phyloP scores from a whole-genome alignment of 2,329 filamentous ascomycete species.

The Macrophomina phaseolina region DNA sequence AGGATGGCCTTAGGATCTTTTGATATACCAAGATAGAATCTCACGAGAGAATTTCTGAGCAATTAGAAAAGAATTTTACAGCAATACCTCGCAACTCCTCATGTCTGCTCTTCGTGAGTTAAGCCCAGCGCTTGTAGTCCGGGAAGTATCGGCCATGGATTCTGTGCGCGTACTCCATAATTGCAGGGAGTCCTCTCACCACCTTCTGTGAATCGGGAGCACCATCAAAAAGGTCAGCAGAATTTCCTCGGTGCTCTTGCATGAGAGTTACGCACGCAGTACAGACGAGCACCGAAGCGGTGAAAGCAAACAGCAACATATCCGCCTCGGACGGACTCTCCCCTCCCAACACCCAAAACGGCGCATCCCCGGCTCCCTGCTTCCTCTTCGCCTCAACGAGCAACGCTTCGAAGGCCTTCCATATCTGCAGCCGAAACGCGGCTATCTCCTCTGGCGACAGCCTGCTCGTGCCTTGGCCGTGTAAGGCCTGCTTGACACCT shows the following conservation, averaged over 20 bases:
- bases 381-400: slow-evolving; percentile 47
- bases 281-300: slow-evolving; percentile 59
- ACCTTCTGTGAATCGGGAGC: slow-evolving; percentile 54
- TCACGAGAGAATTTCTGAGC: background rate
- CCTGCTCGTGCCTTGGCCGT: slow-evolving; percentile 63
- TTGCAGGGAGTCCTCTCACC: slow-evolving; percentile 53
- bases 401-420: slow-evolving; percentile 57
- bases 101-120: background rate
- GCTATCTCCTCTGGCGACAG: slow-evolving; percentile 58
- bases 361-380: slow-evolving; percentile 34
- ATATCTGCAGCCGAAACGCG: slow-evolving; percentile 56
- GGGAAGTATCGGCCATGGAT: slow-evolving; percentile 65
- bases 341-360: slow-evolving; percentile 65
- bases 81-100: background rate
- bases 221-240: background rate
- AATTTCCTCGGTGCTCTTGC: background rate
- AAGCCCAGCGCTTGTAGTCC: slow-evolving; percentile 57
- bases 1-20: slow-evolving; percentile 14
- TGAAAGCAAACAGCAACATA: slow-evolving; percentile 63
- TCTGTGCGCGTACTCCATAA: slow-evolving; percentile 62
- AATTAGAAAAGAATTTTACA: background rate
- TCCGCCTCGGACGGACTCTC: slow-evolving; percentile 63
- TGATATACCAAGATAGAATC: slow-evolving; percentile 23
- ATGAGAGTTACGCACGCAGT: slow-evolving; percentile 55
- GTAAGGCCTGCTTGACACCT: slow-evolving; percentile 50